phyloP scores from a whole-genome alignment of 306 rosid species.

The Rubus parviflorus region DNA sequence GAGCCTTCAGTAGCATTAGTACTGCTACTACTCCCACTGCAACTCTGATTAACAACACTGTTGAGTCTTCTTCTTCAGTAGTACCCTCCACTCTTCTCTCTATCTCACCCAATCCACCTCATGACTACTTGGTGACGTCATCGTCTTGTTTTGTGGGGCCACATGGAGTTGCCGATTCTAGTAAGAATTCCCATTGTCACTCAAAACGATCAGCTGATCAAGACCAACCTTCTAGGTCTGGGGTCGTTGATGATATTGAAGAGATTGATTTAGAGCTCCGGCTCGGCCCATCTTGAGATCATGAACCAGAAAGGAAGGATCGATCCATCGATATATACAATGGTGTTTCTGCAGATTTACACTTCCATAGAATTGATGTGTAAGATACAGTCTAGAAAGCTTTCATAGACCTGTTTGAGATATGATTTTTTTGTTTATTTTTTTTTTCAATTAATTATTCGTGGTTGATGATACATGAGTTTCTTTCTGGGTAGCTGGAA shows the following conservation, averaged over 20 bases:
- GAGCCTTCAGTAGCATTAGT: background rate
- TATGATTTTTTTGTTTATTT: background rate
- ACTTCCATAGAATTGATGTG: background rate
- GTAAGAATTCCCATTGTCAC: background rate
- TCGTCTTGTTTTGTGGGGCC: background rate
- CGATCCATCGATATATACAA: background rate
- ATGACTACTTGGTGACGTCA: slow-evolving; percentile 14
- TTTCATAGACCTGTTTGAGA: background rate
- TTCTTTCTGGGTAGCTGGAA: slow-evolving; percentile 15
- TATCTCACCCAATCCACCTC: slow-evolving; percentile 36
- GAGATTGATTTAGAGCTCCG: slow-evolving; percentile 95
- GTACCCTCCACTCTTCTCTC: slow-evolving; percentile 62
- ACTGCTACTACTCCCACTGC: slow-evolving; percentile 4
- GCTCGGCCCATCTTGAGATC: slow-evolving; percentile 53
- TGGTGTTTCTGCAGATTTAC: slow-evolving; percentile 3
- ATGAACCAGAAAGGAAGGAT: slow-evolving; percentile 15
- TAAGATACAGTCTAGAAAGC: slow-evolving; percentile 2
- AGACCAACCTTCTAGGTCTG: slow-evolving; percentile 25
- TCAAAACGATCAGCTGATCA: slow-evolving; percentile 26
- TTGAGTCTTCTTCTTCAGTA: slow-evolving; percentile 12
- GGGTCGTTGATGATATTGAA: slow-evolving; percentile 34
- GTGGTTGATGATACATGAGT: background rate
- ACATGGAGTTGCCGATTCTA: background rate
- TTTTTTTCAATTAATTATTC: background rate
- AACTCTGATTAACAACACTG: slow-evolving; percentile 7